Percentiles rank a stretch among this genome's conserved stretches.
phyloP scores from a whole-genome alignment of 1,284 basidiomycete genomes.

The Leccinum glutinopallens region DNA sequence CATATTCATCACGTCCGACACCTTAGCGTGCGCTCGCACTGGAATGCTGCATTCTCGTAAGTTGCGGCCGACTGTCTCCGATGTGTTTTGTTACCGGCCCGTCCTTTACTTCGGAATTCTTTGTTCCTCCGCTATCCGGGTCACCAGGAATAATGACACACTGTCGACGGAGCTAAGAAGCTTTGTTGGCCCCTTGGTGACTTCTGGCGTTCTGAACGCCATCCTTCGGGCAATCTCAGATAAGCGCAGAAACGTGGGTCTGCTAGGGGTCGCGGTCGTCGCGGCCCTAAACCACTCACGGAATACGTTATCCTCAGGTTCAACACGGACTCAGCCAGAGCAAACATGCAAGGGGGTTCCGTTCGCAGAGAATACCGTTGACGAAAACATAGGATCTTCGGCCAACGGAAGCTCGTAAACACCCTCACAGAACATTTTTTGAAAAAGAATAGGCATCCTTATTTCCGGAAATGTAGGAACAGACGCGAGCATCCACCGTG shows the following conservation, averaged over 20 bases:
- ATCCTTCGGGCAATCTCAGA: slow-evolving; percentile 26
- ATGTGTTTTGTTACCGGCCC: slow-evolving; percentile 5
- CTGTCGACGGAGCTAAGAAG: slow-evolving; percentile 22
- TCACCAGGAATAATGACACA: slow-evolving; percentile 23
- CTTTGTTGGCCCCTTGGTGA: slow-evolving; percentile 13
- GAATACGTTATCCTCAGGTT: background rate
- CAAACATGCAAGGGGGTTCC: slow-evolving; percentile 7
- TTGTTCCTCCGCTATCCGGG: slow-evolving; percentile 18
- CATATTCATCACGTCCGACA: slow-evolving; percentile 9
- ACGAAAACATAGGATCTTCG: slow-evolving; percentile 18
- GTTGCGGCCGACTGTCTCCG: slow-evolving; percentile 16
- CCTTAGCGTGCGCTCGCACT: background rate
- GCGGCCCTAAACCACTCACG: background rate
- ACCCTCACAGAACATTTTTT: slow-evolving; percentile 11
- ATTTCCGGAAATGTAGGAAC: slow-evolving; percentile 26
- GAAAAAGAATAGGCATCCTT: slow-evolving; percentile 14
- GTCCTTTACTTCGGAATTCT: slow-evolving; percentile 8
- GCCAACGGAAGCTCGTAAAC: slow-evolving; percentile 18
- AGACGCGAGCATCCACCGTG: slow-evolving; percentile 2
- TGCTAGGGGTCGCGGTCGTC: slow-evolving; percentile 9
- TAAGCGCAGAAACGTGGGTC: slow-evolving; percentile 13
- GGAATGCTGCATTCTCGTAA: slow-evolving; percentile 23
- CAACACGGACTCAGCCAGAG: background rate
- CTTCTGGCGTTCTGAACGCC: slow-evolving; percentile 19
- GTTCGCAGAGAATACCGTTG: slow-evolving; percentile 8